Evolutionary conservation across 2,329 filamentous ascomycete species (phyloP), one percentile per base, ranked within the genome.

Genomic region (Trichoderma gracile): DNA sequence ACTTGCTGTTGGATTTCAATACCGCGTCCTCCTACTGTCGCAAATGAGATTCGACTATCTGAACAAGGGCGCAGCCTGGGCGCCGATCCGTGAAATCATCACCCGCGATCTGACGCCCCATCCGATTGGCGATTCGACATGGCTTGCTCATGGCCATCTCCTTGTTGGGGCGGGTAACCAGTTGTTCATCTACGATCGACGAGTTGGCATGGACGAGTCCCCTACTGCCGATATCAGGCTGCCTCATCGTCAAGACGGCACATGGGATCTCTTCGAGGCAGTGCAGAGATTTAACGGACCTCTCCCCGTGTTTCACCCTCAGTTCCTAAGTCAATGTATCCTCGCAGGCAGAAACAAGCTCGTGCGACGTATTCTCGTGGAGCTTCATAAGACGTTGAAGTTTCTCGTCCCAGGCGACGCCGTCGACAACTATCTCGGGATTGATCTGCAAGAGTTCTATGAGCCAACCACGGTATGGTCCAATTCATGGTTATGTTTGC

Each of bases 41-140:
- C 93, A 97, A 73, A 88, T 96, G 78, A 89, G 93, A 14, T 97
- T 95, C 72, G 92, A 97, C 75, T 97, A 97, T 73, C 81, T 97
- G 19, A 92, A 93, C 71, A 89, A 91, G 66, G 90, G 90, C 0
- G 91, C 92, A n/a, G 92, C 93, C 0, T 97, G 93, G 93, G 90
- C 91, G 1, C 83, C 90, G 25, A 89, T 97, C 65, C 84, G 91
- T 52, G 90, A 96, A 73, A 91, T 97, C 64, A 87, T 84, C 70
- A 93, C 93, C 65, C 84, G 89, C 67, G 89, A 93, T 65, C 80
- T 93, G 43, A 96, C 93, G 14, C 91, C 93, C 30, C 92, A 97
- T 74, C 91, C 92, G 0, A 96, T 97, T 57, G 93, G 93, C 2
- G 93, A 97, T 74, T 96, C 93, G 0, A 92, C 92, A 17, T 99